phyloP scores from a whole-genome alignment of 140 eudicot species.

The Stevia rebaudiana region DNA sequence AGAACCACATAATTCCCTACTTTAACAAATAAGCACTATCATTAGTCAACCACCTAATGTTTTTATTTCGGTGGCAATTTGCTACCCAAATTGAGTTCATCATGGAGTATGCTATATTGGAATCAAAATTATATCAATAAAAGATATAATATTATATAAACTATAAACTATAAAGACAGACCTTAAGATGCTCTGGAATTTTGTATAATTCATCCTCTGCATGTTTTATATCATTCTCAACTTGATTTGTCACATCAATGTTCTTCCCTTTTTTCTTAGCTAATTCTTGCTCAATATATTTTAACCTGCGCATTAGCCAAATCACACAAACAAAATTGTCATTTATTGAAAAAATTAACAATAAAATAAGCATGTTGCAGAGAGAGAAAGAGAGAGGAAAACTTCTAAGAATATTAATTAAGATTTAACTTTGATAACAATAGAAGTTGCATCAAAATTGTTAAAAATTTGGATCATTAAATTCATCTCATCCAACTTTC shows the following conservation, averaged over 20 bases:
- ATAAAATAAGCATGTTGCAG: neutral
- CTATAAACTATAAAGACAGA: no score
- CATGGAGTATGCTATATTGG: neutral
- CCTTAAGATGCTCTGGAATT: slow-evolving; percentile 93
- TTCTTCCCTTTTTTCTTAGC: slow-evolving; percentile 89
- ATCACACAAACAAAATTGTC: neutral
- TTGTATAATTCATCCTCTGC: slow-evolving; percentile 86
- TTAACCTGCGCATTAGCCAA: slow-evolving; percentile 53
- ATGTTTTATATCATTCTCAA: slow-evolving; percentile 66
- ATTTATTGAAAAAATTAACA: neutral
- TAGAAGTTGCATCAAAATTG: no score
- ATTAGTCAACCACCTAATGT: neutral
- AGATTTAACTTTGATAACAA: neutral
- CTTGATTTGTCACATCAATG: slow-evolving; percentile 50
- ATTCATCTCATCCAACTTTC: neutral
- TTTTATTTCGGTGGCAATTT: neutral
- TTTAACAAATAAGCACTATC: neutral
- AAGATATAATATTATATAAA: neutral
- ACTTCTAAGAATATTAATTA: neutral
- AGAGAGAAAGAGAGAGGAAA: neutral
- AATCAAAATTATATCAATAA: neutral
- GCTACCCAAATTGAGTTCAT: neutral
- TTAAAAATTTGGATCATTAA: no score
- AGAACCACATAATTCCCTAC: no score
- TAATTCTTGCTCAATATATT: slow-evolving; percentile 87